Base-by-base conservation (phyloP, 257 asterid genomes). In the Nicotiana noctiflora region DNA sequence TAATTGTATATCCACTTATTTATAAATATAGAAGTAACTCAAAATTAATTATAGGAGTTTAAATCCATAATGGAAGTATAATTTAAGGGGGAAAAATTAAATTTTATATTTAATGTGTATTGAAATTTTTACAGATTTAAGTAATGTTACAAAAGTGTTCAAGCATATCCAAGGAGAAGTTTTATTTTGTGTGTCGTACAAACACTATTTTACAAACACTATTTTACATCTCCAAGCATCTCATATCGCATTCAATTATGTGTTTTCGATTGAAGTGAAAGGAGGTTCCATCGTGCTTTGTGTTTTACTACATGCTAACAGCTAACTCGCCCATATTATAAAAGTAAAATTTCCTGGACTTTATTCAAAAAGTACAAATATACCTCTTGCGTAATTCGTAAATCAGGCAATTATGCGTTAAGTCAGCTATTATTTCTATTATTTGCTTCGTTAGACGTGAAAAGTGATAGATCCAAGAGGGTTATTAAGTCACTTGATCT, bases 401-500 rank as follows among this genome's bases (percentile, higher is more conserved):
- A 29, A 29, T 29, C 13, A 29, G 21, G 13, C 72, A 29, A 64
- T 29, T 64, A 44, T 70, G 77, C 21, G 53, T 44, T 25, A 70
- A 70, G 37, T 70, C 29, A 70, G 59, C 55, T 44, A 70, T 6
- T 70, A 27, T 44, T n/a, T 70, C 77, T 19, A 70, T 72, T 72
- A 13, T 74, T 49, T 49, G 79, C 79, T 49, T 49, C 61, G 61
- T 13, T 74, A 15, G 14, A 6, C 19, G 79, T 23, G 79, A 49
- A 49, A 74, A 74, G 61, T 74, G 79, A 46, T 59, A 14, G 79
- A 74, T 74, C 79, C 79, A 74, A 74, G 79, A 74, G 44, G 40
- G 15, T 49, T 49, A 74, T 74, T 49, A 74, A 74, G n/a, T 31
- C 19, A 74, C 61, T 74, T 49, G 61, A 74, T 46, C 40, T 23